These are phyloP conservation scores for Hymenoscyphus occultus DNA, from an alignment of 2,329 filamentous ascomycete species.

Conservation along the genomic window DNA sequence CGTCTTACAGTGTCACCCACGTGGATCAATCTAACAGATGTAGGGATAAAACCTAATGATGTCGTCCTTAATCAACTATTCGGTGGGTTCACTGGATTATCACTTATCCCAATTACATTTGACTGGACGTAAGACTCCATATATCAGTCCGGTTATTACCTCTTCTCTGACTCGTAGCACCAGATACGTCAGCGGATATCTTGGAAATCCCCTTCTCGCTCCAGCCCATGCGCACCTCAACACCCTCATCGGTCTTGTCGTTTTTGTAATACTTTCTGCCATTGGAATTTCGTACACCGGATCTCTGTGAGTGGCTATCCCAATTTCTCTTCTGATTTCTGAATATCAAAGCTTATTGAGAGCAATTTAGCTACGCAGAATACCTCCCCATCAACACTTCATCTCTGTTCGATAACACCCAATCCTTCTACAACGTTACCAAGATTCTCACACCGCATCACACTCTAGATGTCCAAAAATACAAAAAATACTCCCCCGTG, in stretches of 20 bases:
- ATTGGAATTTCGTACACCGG: conserved; percentile 62
- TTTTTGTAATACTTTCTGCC: conserved; percentile 61
- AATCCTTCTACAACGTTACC: conserved; percentile 59
- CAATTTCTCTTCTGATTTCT: neutral
- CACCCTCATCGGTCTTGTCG: conserved; percentile 62
- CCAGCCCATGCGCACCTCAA: conserved; percentile 74
- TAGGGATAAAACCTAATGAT: conserved; percentile 71
- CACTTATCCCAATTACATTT: conserved; percentile 68
- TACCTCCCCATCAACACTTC: conserved; percentile 70
- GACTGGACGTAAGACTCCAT: conserved; percentile 62
- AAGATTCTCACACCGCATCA: conserved; percentile 60
- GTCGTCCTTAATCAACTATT: conserved; percentile 70
- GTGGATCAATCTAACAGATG: neutral
- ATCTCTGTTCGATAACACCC: conserved; percentile 70
- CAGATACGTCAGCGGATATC: conserved; percentile 40
- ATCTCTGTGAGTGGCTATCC: conserved; percentile 39
- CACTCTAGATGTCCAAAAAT: conserved; percentile 61
- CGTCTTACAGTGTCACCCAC: conserved; percentile 48
- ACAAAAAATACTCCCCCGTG: conserved; percentile 67
- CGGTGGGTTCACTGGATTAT: conserved; percentile 63
- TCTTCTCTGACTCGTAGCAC: conserved; percentile 33
- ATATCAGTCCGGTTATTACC: too few relatives aligned
- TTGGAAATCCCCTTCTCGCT: conserved; percentile 61
- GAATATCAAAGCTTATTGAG: neutral
- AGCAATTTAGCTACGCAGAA: conserved; percentile 49